phyloP scores from a whole-genome alignment of 129 eudicot species.

The Chrysanthemum makinoi region DNA sequence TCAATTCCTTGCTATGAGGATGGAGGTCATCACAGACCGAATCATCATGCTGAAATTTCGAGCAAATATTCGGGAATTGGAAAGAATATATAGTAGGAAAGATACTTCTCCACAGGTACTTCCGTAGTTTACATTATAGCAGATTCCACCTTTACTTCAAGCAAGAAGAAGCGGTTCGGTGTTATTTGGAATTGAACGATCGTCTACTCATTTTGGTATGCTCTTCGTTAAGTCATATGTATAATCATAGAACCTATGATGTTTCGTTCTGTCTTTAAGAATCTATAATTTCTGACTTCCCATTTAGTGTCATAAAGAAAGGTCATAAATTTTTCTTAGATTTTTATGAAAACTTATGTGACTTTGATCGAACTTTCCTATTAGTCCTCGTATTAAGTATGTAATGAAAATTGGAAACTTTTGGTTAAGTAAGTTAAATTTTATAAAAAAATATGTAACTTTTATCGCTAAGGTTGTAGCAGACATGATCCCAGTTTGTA shows the following conservation, averaged over 20 bases:
- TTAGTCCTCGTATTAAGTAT: too few species aligned
- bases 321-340: too few species aligned
- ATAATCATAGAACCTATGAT: not conserved
- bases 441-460: not conserved
- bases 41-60: constrained; percentile 63
- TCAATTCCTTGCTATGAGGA: constrained; percentile 95
- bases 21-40: constrained; percentile 96
- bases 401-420: too few species aligned
- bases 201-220: constrained; percentile 76
- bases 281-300: too few species aligned
- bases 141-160: constrained; percentile 68
- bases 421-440: too few species aligned
- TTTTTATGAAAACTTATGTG: too few species aligned
- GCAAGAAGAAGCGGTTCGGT: constrained; percentile 39
- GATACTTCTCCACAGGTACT: too few species aligned
- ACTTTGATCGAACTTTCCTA: not conserved
- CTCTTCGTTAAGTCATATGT: not conserved
- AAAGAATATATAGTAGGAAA: constrained; percentile 4
- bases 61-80: constrained; percentile 67
- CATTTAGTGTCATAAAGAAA: too few species aligned
- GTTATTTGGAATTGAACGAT: constrained; percentile 47
- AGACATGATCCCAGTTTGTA: not conserved
- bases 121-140: not conserved
- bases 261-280: not conserved
- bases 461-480: not conserved